A percentile compares a stretch with the other conserved stretches of the same genome.
Evolutionary conservation across 2,329 filamentous ascomycete genomes (phyloP).

Genomic region (Penicillium olsonii): DNA sequence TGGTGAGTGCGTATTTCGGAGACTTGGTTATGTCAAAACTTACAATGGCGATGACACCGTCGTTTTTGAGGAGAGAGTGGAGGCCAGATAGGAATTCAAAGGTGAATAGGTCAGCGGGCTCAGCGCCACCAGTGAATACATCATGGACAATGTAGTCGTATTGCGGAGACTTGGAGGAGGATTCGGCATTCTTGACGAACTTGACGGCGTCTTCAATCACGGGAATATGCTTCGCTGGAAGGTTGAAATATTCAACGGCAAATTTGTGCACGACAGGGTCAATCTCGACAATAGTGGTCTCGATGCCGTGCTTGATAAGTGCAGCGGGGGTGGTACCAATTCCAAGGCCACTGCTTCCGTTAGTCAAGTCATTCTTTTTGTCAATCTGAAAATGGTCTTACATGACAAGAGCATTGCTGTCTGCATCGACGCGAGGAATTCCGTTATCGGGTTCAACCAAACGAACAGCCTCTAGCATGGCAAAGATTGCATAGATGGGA

Average conservation of each 20-base stretch:
- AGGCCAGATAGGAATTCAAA: constrained; percentile 76
- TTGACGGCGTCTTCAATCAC: constrained; percentile 78
- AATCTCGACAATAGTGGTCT: constrained; percentile 93
- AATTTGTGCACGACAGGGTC: constrained; percentile 86
- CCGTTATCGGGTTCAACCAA: constrained; percentile 63
- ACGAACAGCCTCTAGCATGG: constrained; percentile 88
- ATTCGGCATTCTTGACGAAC: constrained; percentile 59
- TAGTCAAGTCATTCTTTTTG: constrained; percentile 4
- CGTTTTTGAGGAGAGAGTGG: constrained; percentile 67
- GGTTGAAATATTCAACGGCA: constrained; percentile 77
- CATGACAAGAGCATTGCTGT: constrained; percentile 83
- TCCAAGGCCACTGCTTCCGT: constrained; percentile 69
- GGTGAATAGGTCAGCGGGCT: constrained; percentile 86
- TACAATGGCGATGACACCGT: constrained; percentile 86
- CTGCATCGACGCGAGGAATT: constrained; percentile 52
- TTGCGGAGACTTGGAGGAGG: constrained; percentile 31
- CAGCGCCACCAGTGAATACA: constrained; percentile 94
- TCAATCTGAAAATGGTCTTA: constrained; percentile 48
- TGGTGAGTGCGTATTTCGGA: constrained; percentile 9
- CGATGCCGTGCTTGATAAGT: constrained; percentile 80
- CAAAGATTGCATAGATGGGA: constrained; percentile 94
- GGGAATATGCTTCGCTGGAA: constrained; percentile 75
- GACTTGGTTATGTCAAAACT: constrained; percentile 36
- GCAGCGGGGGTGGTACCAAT: constrained; percentile 90
- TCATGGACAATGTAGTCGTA: constrained; percentile 97